Conservation (phyloP, 495 filamentous ascomycete species). For the Penicillium coffeae region DNA sequence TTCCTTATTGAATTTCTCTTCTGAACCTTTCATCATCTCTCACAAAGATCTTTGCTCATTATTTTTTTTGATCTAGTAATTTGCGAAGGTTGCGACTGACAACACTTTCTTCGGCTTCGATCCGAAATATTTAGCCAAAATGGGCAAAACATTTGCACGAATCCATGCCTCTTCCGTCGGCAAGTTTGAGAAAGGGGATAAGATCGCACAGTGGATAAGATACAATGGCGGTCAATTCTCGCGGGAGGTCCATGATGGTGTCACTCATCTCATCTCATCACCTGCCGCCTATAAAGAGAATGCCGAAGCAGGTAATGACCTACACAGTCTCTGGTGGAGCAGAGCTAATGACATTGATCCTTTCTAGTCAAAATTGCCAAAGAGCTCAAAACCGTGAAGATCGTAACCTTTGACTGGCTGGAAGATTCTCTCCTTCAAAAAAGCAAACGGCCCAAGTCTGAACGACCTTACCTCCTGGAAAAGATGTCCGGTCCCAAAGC, state of each 20-base stretch:
- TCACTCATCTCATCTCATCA: constrained; percentile 59
- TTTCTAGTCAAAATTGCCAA: constrained; percentile 42
- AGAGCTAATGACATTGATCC: background rate
- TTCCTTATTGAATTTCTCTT: no score
- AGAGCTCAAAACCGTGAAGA: constrained; percentile 35
- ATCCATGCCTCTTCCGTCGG: constrained; percentile 30
- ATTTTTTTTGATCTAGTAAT: no score
- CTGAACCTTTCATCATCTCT: no score
- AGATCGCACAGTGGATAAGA: constrained; percentile 53
- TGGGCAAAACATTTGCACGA: constrained; percentile 32
- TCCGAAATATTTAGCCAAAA: no score
- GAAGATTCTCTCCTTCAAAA: constrained; percentile 46
- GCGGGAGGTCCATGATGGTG: constrained; percentile 30
- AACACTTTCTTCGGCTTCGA: no score
- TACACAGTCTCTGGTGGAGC: background rate
- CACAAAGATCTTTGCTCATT: no score
- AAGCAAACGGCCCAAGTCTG: constrained; percentile 28
- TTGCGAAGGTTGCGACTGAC: no score
- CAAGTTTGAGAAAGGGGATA: constrained; percentile 38
- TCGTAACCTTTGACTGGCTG: constrained; percentile 62
- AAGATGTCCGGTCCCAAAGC: constrained; percentile 27
- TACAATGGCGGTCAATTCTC: constrained; percentile 48
- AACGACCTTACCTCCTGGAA: constrained; percentile 44
- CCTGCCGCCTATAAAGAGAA: constrained; percentile 49
- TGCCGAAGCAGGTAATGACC: constrained; percentile 37